Percentiles rank a stretch among this genome's conserved stretches.
phyloP scores from a whole-genome alignment of 2,329 filamentous ascomycete species.

The Botrytis pseudocinerea region DNA sequence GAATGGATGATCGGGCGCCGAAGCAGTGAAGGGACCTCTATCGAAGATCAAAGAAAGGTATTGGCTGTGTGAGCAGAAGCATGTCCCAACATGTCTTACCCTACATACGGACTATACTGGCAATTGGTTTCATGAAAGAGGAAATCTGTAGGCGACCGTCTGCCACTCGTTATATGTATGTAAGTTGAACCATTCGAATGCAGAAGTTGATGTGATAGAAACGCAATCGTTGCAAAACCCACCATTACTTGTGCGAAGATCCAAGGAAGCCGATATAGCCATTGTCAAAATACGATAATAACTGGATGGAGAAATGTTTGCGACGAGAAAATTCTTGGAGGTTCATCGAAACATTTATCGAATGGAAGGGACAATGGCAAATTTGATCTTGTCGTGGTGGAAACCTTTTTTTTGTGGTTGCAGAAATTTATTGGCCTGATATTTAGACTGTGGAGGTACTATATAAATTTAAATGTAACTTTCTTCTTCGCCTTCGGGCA shows the following conservation, averaged over 20 bases:
- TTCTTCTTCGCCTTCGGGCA: constrained; percentile 22
- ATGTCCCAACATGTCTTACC: background rate
- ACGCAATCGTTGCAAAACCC: background rate
- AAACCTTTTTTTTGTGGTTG: background rate
- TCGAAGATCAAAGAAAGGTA: background rate
- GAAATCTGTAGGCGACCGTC: background rate
- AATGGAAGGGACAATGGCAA: background rate
- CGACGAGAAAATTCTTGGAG: background rate
- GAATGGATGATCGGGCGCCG: background rate
- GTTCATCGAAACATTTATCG: background rate
- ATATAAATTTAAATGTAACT: constrained; percentile 3
- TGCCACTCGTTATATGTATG: background rate
- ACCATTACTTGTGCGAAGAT: background rate
- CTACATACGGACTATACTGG: background rate
- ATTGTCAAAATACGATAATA: background rate
- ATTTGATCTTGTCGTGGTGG: background rate
- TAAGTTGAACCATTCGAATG: background rate
- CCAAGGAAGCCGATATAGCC: background rate
- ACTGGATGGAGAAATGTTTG: background rate
- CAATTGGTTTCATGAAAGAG: too few relatives aligned
- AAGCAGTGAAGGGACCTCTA: background rate
- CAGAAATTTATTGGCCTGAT: background rate
- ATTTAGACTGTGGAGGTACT: background rate
- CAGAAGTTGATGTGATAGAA: constrained; percentile 1
- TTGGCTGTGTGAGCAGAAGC: background rate